phyloP scores from a whole-genome alignment of 345 rosid species.

The Kandelia obovata region DNA sequence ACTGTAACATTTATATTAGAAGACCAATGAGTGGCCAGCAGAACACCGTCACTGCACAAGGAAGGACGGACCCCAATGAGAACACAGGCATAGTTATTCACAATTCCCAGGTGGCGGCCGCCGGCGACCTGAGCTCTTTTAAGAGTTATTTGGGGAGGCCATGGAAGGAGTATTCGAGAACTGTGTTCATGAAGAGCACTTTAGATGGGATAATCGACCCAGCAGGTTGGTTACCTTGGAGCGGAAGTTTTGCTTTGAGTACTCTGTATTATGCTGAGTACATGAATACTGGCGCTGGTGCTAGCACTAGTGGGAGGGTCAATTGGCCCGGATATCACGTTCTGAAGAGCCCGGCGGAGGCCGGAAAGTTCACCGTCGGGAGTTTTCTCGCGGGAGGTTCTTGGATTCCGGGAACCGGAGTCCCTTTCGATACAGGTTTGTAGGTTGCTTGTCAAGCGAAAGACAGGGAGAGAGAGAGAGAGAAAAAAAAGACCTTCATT shows the following conservation, averaged over 20 bases:
- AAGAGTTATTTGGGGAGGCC: constrained; percentile 73
- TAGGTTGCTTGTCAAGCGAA: constrained; percentile 18
- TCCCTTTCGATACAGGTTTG: constrained; percentile 57
- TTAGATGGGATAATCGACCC: constrained; percentile 50
- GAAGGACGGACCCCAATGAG: constrained; percentile 58
- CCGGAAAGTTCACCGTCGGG: constrained; percentile 63
- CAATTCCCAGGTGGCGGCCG: constrained; percentile 52
- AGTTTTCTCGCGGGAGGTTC: constrained; percentile 55
- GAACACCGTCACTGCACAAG: constrained; percentile 77
- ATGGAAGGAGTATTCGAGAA: constrained; percentile 77
- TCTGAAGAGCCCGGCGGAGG: constrained; percentile 40
- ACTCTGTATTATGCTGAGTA: constrained; percentile 85
- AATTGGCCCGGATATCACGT: constrained; percentile 69
- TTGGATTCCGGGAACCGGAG: constrained; percentile 76
- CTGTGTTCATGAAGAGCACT: constrained; percentile 55
- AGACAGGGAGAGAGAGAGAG: not conserved
- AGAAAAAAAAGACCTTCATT: no score
- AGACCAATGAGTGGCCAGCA: constrained; percentile 47
- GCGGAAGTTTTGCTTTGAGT: constrained; percentile 57
- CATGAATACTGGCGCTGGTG: constrained; percentile 64
- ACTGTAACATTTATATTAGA: constrained; percentile 57
- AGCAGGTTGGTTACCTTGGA: constrained; percentile 80
- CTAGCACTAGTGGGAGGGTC: constrained; percentile 56
- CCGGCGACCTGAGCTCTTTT: constrained; percentile 37
- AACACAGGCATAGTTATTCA: constrained; percentile 80